Base-by-base conservation (phyloP, 495 filamentous ascomycete genomes). In the Penicillium chermesinum region DNA sequence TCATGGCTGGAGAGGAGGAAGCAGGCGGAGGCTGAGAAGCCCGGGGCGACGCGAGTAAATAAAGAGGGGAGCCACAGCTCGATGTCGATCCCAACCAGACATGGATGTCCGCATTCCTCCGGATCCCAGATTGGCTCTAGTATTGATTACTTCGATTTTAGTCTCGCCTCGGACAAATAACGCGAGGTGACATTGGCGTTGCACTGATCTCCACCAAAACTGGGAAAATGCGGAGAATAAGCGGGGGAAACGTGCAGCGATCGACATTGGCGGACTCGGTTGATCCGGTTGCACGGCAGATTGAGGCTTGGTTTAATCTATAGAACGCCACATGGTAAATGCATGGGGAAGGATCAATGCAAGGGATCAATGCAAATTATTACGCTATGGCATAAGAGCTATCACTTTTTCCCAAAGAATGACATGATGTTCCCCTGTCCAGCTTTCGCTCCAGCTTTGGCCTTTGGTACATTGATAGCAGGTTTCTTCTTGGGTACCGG, bases 401-500 rank as follows among this genome's bases (percentile, higher is more conserved):
- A 44, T 50, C 65, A 86, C 61, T 91, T 95, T 73, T 96, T 97
- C 9, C 74, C 77, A 70, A 97, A 96, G 69, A 95, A 97, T 2
- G 84, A 87, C 88, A 88, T 95, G 59, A 96, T 95, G 65, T 80
- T 95, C 8, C 91, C 89, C 58, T 95, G 87, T 19, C 81, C 82
- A 7, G 76, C 62, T 55, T 85, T 87, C 12, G 42, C 27, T 10
- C 62, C 68, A 4, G 71, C 76, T 67, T 88, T 88, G 67, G 82
- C 88, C 40, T 66, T 63, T 52, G 71, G 53, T 7, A 73, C 69
- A 53, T 63, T 69, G 17, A 70, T 62, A 0, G 57, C 61, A 39
- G 79, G 85, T 32, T 79, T 74, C 63, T 84, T 86, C 54, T 84
- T 80, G 34, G 72, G 69, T 14, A 77, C 74, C 41, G 91, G 88